phyloP scores from a whole-genome alignment of 805 yeast genomes.

The Candida berthetii region DNA sequence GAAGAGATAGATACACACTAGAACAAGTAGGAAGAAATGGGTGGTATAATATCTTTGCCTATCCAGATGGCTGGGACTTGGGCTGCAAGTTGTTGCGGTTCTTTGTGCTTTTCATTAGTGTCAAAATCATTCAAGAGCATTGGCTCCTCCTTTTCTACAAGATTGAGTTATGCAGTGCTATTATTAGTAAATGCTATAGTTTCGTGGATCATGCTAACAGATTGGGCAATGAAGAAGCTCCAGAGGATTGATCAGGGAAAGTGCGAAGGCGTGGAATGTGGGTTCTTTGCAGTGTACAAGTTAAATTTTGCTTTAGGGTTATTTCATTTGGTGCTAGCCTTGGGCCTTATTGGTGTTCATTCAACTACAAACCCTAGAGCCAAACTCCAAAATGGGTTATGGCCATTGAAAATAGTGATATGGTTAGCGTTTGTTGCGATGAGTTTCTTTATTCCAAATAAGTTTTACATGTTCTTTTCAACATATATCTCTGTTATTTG shows the following conservation, averaged over 20 bases:
- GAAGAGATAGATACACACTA: background rate
- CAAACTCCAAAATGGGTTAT: constrained; percentile 83
- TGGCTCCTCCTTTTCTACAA: constrained; percentile 70
- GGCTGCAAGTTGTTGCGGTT: constrained; percentile 74
- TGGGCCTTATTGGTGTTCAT: constrained; percentile 62
- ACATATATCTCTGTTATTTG: constrained; percentile 81
- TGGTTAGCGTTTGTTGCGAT: constrained; percentile 52
- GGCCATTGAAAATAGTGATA: constrained; percentile 68
- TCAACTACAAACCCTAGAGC: constrained; percentile 76
- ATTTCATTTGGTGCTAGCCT: constrained; percentile 68
- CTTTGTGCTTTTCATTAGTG: constrained; percentile 69
- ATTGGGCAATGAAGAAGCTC: constrained; percentile 68
- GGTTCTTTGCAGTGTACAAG: constrained; percentile 92
- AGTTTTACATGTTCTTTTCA: constrained; percentile 85
- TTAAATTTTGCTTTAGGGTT: constrained; percentile 83
- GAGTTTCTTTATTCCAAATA: constrained; percentile 80
- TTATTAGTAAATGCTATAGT: constrained; percentile 72
- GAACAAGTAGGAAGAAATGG: constrained; percentile 33
- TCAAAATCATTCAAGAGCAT: constrained; percentile 43
- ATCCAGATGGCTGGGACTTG: constrained; percentile 53
- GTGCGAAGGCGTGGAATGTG: constrained; percentile 83
- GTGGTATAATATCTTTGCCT: constrained; percentile 69
- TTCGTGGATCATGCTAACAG: constrained; percentile 90
- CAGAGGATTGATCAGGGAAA: constrained; percentile 63
- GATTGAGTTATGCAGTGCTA: constrained; percentile 79